These are phyloP conservation scores for Anthoceros angustus DNA, from an alignment of 225 moss, liverwort and hornwort genomes.

Conservation along the genomic window DNA sequence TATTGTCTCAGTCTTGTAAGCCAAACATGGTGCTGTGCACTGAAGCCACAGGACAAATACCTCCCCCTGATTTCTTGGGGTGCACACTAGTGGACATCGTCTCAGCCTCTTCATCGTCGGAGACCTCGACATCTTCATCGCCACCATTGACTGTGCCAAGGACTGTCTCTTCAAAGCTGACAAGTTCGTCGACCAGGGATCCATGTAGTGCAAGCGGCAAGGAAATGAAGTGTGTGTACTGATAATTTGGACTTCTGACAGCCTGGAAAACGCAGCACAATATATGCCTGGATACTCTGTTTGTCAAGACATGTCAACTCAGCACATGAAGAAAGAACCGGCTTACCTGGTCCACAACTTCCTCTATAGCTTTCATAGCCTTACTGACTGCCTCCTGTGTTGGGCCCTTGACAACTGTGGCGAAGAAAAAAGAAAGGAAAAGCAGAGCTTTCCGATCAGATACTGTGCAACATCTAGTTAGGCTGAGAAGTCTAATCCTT, in stretches of 20 bases:
- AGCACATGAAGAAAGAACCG: background rate
- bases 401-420: background rate
- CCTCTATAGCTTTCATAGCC: background rate
- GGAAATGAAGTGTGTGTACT: slow-evolving; percentile 81
- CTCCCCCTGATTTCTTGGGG: no score
- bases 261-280: slow-evolving; percentile 33
- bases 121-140: slow-evolving; percentile 11
- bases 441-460: background rate
- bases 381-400: background rate
- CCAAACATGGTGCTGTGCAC: no score
- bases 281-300: no score
- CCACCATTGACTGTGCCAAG: slow-evolving; percentile 17
- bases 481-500: background rate
- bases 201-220: slow-evolving; percentile 51
- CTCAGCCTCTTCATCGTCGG: background rate
- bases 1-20: no score
- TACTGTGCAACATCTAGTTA: background rate
- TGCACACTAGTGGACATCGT: background rate
- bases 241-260: slow-evolving; percentile 44
- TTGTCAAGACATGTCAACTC: background rate
- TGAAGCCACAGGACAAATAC: slow-evolving; percentile 9
- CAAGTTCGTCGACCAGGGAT: slow-evolving; percentile 40
- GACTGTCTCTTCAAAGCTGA: slow-evolving; percentile 41
- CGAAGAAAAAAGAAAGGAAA: background rate
- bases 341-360: background rate